Base-by-base conservation (phyloP, 2,329 filamentous ascomycete species). In the Fusarium virguliforme region DNA sequence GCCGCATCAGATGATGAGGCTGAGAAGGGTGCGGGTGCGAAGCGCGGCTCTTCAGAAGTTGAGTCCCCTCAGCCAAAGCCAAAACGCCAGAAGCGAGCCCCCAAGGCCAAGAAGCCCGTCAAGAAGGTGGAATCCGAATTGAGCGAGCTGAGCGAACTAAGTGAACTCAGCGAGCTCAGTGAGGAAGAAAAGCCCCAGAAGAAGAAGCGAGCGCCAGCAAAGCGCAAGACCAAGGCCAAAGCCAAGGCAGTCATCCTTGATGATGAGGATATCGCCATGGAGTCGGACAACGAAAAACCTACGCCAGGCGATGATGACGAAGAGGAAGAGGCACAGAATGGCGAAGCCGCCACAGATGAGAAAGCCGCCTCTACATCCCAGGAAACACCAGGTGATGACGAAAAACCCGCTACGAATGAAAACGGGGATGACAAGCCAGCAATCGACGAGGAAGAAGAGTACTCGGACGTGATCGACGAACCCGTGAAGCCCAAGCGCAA, bases 391-490 rank as follows among this genome's bases (percentile, higher is more conserved):
- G 53, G 40, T 8, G 50, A 54, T 4, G 41, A 60, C 38, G 62
- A 54, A 12, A 58, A 67, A 12, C 22, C 43, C 51, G 46, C 53
- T 28, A 59, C 66, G 8, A 66, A 75, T 50, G 57, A 70, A 12
- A 71, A 67, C 4, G 71, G 74, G 2, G 74, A 77, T 7, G 22
- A 64, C 8, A 73, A 73, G 18, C 64, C 70, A n/a, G 65, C 55
- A 6, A 57, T 77, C 5, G 70, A 76, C 58, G 77, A 81, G 28
- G 81, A 82, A 58, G 82, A 82, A n/a, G 82, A 83, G 32, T 81
- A 82, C 48, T 80, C 79, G 0, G 79, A 82, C 4, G 86, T 97
- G n/a, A 83, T 96, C 41, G 95, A 97, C 77, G 93, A 95, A 70
- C 85, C 85, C 3, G 88, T 81, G 57, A 84, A 86, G 28, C 87